Percentiles rank a stretch among this genome's conserved stretches.
Evolutionary conservation across 2,329 filamentous ascomycete species (phyloP).

Genomic region (Periglandula ipomoeae): DNA sequence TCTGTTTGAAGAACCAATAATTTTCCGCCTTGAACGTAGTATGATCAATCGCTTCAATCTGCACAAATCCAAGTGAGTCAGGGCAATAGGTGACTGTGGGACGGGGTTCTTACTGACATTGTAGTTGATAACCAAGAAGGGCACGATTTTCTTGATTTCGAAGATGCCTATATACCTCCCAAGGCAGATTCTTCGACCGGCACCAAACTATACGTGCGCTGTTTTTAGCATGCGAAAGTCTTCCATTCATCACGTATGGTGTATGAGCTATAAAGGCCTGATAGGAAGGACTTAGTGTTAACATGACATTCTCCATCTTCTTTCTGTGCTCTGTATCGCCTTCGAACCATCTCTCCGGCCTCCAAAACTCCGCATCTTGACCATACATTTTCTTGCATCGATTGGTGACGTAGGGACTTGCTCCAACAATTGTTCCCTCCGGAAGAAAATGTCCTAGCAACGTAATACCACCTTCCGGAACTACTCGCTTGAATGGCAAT

Average conservation of each 20-base stretch:
- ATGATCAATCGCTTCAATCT: not conserved
- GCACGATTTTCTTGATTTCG: constrained; percentile 20
- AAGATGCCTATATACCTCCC: constrained; percentile 18
- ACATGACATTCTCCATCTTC: constrained; percentile 1
- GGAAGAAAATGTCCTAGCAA: not conserved
- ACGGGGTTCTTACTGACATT: constrained; percentile 17
- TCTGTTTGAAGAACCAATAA: not conserved
- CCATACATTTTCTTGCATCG: not conserved
- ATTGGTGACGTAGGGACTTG: not conserved
- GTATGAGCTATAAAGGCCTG: too few species aligned
- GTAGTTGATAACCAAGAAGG: constrained; percentile 17
- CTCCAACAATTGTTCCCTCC: not conserved
- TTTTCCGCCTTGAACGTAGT: not conserved
- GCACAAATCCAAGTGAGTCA: too few species aligned
- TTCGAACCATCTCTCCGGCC: constrained; percentile 4
- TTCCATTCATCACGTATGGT: too few species aligned
- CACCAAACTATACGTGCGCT: constrained; percentile 12
- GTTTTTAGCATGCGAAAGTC: too few species aligned
- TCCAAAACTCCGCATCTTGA: constrained; percentile 1
- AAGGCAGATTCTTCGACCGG: constrained; percentile 17
- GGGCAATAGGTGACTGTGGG: too few species aligned
- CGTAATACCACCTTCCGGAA: not conserved
- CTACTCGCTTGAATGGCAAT: not conserved
- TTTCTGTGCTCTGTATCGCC: not conserved
- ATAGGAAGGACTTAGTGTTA: not conserved